Evolutionary conservation across 1,284 basidiomycete genomes (phyloP).

Genomic region (Trichosporon ovoides): DNA sequence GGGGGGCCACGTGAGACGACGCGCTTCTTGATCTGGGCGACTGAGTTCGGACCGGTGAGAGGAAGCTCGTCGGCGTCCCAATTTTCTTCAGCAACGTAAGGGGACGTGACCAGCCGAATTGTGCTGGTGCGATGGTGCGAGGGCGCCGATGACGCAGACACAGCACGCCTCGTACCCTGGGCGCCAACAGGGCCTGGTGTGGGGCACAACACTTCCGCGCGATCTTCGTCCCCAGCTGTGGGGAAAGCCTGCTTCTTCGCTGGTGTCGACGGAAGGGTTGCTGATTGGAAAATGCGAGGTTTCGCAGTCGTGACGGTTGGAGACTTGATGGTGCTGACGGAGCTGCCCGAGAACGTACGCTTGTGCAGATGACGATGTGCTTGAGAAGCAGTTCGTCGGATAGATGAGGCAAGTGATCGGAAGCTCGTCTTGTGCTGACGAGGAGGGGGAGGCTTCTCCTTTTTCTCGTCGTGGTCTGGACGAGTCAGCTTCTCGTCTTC

Average conservation of each 20-base stretch:
- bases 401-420: constrained; percentile 18
- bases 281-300: neutral
- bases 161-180: neutral
- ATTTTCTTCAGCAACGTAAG: constrained; percentile 20
- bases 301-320: neutral
- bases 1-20: constrained; percentile 1
- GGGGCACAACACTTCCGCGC: neutral
- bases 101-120: constrained; percentile 34
- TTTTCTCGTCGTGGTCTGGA: neutral
- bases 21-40: constrained; percentile 30
- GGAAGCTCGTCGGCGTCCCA: constrained; percentile 32
- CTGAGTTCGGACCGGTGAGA: constrained; percentile 24
- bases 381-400: constrained; percentile 15
- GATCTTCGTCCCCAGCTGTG: neutral
- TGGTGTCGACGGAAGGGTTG: neutral
- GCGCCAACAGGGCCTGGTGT: neutral
- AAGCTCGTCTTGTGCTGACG: constrained; percentile 10
- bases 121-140: constrained; percentile 37
- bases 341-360: constrained; percentile 13
- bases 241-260: constrained; percentile 3
- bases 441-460: constrained; percentile 2
- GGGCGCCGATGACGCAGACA: constrained; percentile 11
- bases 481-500: neutral
- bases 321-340: constrained; percentile 3
- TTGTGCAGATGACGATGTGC: neutral